phyloP scores from a whole-genome alignment of 768 basidiomycete species.

The Termitomyces titanicus region DNA sequence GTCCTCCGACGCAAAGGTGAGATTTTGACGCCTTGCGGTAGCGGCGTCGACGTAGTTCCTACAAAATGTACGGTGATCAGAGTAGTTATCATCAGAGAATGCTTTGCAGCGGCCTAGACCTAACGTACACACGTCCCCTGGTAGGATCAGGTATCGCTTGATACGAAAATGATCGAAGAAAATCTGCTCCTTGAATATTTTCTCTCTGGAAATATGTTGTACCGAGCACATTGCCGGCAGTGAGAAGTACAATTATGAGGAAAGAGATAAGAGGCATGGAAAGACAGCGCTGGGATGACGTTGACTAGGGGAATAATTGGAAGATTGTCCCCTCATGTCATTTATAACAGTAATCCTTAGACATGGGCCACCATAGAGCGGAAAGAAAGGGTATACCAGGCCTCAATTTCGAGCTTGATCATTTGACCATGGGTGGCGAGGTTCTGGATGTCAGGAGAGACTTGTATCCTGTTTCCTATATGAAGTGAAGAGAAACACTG shows the following conservation, averaged over 20 bases:
- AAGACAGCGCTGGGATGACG: not conserved
- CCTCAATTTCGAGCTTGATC: not conserved
- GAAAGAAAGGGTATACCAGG: too few relatives aligned
- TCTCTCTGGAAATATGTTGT: not conserved
- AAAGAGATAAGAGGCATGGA: not conserved
- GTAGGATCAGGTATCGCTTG: constrained; percentile 3
- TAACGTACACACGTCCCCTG: constrained; percentile 3
- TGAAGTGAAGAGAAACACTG: not conserved
- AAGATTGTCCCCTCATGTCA: not conserved
- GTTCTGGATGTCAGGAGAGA: not conserved
- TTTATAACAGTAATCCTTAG: not conserved
- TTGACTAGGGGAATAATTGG: not conserved
- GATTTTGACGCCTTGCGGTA: constrained; percentile 49
- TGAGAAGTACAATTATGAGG: not conserved
- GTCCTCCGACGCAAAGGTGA: constrained; percentile 53
- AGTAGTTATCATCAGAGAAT: not conserved
- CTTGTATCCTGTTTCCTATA: too few relatives aligned
- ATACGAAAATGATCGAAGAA: not conserved
- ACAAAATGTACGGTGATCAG: not conserved
- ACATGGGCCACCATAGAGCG: too few relatives aligned
- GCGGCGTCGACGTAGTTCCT: constrained; percentile 44
- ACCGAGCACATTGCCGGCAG: not conserved
- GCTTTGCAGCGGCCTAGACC: not conserved
- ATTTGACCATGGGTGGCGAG: not conserved
- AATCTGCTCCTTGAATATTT: not conserved